phyloP scores from a whole-genome alignment of 2,329 filamentous ascomycete genomes.

The Exophiala lecanii-corni region DNA sequence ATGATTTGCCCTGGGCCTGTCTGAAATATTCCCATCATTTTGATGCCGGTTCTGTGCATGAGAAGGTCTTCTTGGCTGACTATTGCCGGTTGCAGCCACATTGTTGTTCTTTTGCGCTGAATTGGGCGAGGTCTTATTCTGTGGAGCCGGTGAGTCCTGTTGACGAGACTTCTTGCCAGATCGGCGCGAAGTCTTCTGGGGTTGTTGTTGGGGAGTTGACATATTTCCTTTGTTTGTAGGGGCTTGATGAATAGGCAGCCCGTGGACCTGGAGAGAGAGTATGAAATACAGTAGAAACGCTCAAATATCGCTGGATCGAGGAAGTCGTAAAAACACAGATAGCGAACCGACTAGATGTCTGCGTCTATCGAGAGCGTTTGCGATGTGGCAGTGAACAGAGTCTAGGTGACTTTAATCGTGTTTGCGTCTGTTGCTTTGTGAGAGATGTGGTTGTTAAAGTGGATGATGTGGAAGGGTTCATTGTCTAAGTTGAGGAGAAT shows the following conservation, averaged over 20 bases:
- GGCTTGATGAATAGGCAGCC: slow-evolving; percentile 50
- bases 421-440: slow-evolving; percentile 10
- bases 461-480: slow-evolving; percentile 13
- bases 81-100: slow-evolving; percentile 31
- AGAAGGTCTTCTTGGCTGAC: slow-evolving; percentile 30
- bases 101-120: background rate
- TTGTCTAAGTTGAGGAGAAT: slow-evolving; percentile 16
- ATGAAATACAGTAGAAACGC: slow-evolving; percentile 29
- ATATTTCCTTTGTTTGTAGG: slow-evolving; percentile 36
- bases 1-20: slow-evolving; percentile 27
- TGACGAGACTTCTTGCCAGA: slow-evolving; percentile 42
- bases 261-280: slow-evolving; percentile 27
- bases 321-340: background rate
- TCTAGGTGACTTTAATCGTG: slow-evolving; percentile 18
- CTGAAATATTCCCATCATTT: slow-evolving; percentile 32
- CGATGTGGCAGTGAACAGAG: slow-evolving; percentile 21
- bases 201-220: slow-evolving; percentile 39
- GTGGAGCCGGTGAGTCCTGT: slow-evolving; percentile 8
- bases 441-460: background rate
- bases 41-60: slow-evolving; percentile 29
- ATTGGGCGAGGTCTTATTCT: slow-evolving; percentile 13
- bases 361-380: slow-evolving; percentile 26
- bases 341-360: too few species aligned
- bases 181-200: slow-evolving; percentile 40
- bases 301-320: slow-evolving; percentile 2